Evolutionary conservation across 225 moss, liverwort and hornwort species (phyloP), one percentile per base, ranked within the genome.

Genomic region (Pseudisothecium myosuroides): DNA sequence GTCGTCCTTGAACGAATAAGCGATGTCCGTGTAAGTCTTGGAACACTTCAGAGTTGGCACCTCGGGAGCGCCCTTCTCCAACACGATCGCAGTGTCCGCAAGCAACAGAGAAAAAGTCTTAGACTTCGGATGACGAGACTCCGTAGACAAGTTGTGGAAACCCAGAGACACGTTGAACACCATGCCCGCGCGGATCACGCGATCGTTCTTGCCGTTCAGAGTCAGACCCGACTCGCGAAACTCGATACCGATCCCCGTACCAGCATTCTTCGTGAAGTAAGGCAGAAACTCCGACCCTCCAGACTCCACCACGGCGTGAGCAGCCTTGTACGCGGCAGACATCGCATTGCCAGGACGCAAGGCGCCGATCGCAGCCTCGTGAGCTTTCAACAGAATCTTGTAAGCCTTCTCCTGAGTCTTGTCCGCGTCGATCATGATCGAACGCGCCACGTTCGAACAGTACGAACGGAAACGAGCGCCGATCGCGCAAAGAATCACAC

Each of bases 1-100:
- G 86, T 97, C 99, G 89, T 99, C 99, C 83, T 99, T 97, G 90
- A 99, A 99, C 43, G 99, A 99, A 90, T 99, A 99, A 47, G 99
- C 99, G 76, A 99, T 96, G 91, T 99, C 97, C 66, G 95, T 96
- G 88, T 96, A 97, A 32, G 99, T 96, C 89, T 99, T 99, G 4
- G 97, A 96, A 61, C 97, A 99, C 64, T 95, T 95, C 65, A 95
- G 87, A 34, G 97, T 99, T 43, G 96, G 94, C 32, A 97, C 96
- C 92, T 96, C 97, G 9, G 96, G 95, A 10, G 89, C 74, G 17
- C 96, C 97, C 87, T 92, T 96, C 72, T 97, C 96, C 86, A 91
- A 87, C 54, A 99, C 95, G 83, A 99, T 95, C 64, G 93, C 97
- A 27, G 97, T 99, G 82, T 99, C 99, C 37, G 99, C 99, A 37